Evolutionary conservation across 805 yeast genomes (phyloP), one percentile per base, ranked within the genome.

Genomic region (Komagataella pastoris): DNA sequence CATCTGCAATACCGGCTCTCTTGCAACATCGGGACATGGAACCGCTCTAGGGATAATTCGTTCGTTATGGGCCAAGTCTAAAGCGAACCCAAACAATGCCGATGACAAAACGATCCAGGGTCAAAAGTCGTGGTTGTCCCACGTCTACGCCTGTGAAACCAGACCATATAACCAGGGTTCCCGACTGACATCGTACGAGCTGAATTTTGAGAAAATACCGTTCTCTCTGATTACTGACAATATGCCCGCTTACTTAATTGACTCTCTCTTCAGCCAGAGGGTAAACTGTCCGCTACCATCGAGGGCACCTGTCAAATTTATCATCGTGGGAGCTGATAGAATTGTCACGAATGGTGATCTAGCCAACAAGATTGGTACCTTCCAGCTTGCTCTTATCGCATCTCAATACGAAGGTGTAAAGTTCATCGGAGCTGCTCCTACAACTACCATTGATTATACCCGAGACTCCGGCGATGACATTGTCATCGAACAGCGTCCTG

Each of bases 121-220:
- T 24, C 50, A 52, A 40, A 44, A 65, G 51, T 77, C 80, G 47
- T 74, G 72, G 61, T 67, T 91, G 56, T 73, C 77, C 7, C 88
- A 81, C 49, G 93, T 83, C 0, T 93, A 81, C 59, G 91, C 96
- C 5, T 75, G 91, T 60, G 99, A 91, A 63, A 91, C 99, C 0
- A 77, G 99, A 59, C 99, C 99, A 1, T 93, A 91, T 64, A 89
- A 91, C 65, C 98, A 91, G 69, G 99, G 99, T 7, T 88, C 97
- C 0, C 78, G 96, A 57, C 72, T 91, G 53, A 91, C 98, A 0
- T 90, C 97, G 0, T 91, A 81, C 66, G 99, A 91, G 65, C 74
- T 91, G 48, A 82, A 86, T 14, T 83, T 85, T 59, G 98, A 91
- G 56, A 62, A 77, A 18, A 87, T 93, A 46, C 98, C 98, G 14